Conservation (phyloP, 164 flowering plant genomes). For the Magnolia kwangsiensis region DNA sequence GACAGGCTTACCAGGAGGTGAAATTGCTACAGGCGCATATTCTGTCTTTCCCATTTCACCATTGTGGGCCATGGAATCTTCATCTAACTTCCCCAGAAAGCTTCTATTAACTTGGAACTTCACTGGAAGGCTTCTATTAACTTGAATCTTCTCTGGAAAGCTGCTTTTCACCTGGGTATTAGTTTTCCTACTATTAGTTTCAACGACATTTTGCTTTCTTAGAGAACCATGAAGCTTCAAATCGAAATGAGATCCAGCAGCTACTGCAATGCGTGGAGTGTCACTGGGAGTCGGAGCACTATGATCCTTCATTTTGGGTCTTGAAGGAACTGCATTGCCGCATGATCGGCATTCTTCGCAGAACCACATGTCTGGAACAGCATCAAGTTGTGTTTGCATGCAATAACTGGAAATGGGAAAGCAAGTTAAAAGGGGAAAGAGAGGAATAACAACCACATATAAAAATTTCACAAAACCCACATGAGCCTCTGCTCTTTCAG, state of each 20-base stretch:
- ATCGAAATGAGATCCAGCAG: background rate
- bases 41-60: background rate
- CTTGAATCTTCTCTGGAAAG: background rate
- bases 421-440: background rate
- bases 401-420: background rate
- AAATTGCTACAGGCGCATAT: background rate
- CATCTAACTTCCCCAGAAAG: background rate
- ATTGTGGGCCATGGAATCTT: background rate
- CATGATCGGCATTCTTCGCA: background rate
- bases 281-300: background rate
- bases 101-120: background rate
- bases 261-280: background rate
- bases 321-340: background rate
- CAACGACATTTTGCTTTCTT: background rate
- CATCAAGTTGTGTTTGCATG: background rate
- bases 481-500: background rate
- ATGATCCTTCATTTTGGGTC: background rate
- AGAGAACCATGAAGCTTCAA: background rate
- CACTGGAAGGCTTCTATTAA: background rate
- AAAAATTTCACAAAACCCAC: background rate
- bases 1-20: background rate
- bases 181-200: background rate
- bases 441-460: background rate
- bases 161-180: background rate
- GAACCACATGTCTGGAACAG: background rate